Percentiles rank a stretch among this genome's conserved stretches.
phyloP scores from a whole-genome alignment of 2,329 filamentous ascomycete species.

The Trichoderma asperellum region DNA sequence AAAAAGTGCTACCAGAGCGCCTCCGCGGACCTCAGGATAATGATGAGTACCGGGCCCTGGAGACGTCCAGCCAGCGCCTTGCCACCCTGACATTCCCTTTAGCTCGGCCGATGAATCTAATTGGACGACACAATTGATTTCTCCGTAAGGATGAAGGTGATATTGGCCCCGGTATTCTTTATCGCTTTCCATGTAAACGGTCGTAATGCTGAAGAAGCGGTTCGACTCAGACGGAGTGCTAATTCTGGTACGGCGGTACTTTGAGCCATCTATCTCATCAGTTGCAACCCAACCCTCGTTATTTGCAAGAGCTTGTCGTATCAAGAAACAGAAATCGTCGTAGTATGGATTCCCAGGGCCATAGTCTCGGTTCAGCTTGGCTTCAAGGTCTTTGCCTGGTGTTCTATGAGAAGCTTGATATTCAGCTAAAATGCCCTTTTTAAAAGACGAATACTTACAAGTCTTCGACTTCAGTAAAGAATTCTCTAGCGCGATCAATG shows the following conservation, averaged over 20 bases:
- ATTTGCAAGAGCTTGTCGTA: conserved; percentile 43
- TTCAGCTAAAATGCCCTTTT: neutral
- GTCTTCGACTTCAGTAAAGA: conserved; percentile 10
- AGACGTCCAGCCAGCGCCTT: conserved; percentile 59
- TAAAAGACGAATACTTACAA: neutral
- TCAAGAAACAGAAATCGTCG: conserved; percentile 46
- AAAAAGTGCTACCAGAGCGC: conserved; percentile 56
- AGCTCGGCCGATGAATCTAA: conserved; percentile 54
- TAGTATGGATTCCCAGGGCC: conserved; percentile 49
- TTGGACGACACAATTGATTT: conserved; percentile 59
- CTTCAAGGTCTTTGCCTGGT: conserved; percentile 51
- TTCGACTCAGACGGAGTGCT: conserved; percentile 50
- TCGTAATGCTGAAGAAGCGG: conserved; percentile 59
- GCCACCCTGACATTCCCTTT: conserved; percentile 60
- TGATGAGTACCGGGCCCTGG: conserved; percentile 60
- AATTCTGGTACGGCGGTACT: conserved; percentile 54
- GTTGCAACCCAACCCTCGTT: conserved; percentile 51
- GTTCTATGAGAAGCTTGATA: conserved; percentile 41
- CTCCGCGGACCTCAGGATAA: conserved; percentile 56
- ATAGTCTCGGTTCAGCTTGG: conserved; percentile 48
- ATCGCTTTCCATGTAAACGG: conserved; percentile 59
- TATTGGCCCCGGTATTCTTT: conserved; percentile 57
- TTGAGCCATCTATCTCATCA: conserved; percentile 48
- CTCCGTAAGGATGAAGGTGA: conserved; percentile 57
- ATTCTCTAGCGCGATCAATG: conserved; percentile 4